Percentiles rank a stretch among this genome's conserved stretches.
These are phyloP conservation scores for Juncus inflexus DNA, from an alignment of 176 grass and related monocot genomes.

Conservation along the genomic window DNA sequence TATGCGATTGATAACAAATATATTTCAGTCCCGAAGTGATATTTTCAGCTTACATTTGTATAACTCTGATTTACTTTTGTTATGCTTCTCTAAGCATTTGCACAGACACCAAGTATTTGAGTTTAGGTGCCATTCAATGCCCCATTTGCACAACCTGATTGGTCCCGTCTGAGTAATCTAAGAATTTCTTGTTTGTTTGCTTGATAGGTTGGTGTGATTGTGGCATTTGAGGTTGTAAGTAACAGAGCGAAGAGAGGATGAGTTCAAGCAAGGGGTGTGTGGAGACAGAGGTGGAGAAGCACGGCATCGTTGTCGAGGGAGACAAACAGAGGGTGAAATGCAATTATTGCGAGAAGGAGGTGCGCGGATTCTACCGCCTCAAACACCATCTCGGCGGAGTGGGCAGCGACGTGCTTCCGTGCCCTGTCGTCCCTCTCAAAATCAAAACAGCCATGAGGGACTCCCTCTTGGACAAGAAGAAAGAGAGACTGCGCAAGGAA, in stretches of 20 bases:
- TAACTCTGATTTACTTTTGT: no score
- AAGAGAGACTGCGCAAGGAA: slow-evolving; percentile 16
- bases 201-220: background rate
- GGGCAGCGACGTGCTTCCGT: slow-evolving; percentile 5
- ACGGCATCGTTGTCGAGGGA: slow-evolving; percentile 38
- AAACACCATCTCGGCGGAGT: slow-evolving; percentile 15
- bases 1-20: no score
- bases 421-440: background rate
- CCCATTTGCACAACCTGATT: no score
- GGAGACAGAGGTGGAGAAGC: slow-evolving; percentile 16
- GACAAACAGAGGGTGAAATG: slow-evolving; percentile 31
- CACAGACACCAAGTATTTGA: no score
- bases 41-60: no score
- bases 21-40: no score
- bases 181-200: background rate
- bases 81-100: no score
- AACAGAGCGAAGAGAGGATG: background rate
- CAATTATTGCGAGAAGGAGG: slow-evolving; percentile 17
- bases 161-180: no score
- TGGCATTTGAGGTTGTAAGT: slow-evolving; percentile 5
- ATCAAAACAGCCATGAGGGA: slow-evolving; percentile 17
- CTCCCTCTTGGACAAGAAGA: background rate
- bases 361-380: slow-evolving; percentile 4
- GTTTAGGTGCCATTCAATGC: no score
- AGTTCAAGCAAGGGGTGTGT: background rate